phyloP scores from a whole-genome alignment of 805 yeast species.

The Candida easanensis region DNA sequence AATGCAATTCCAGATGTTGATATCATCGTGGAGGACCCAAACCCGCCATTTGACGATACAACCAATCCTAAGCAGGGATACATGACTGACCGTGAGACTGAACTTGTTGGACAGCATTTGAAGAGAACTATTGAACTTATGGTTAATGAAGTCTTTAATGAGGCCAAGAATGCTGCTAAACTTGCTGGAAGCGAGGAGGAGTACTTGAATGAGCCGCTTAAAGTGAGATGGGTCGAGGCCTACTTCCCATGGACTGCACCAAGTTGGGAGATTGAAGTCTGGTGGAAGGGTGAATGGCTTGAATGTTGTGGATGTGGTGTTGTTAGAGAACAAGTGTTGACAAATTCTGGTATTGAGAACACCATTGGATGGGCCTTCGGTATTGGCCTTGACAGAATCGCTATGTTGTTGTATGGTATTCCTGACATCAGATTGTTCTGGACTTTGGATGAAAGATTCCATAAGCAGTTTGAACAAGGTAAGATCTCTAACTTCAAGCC shows the following conservation, averaged over 20 bases:
- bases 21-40: conserved; percentile 75
- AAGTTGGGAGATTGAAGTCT: conserved; percentile 96
- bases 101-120: conserved; percentile 69
- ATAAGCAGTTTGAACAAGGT: conserved; percentile 64
- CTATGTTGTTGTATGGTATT: conserved; percentile 91
- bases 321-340: conserved; percentile 73
- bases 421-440: conserved; percentile 95
- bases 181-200: conserved; percentile 57
- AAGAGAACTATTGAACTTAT: conserved; percentile 83
- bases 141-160: conserved; percentile 78
- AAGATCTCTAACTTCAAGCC: conserved; percentile 74
- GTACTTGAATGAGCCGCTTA: conserved; percentile 69
- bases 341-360: conserved; percentile 64
- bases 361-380: conserved; percentile 98
- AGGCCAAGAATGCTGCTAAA: conserved; percentile 61
- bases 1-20: conserved; percentile 62
- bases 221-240: conserved; percentile 91
- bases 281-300: conserved; percentile 98
- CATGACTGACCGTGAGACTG: conserved; percentile 69
- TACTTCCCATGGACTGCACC: conserved; percentile 99
- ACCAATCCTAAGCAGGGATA: conserved; percentile 78
- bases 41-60: conserved; percentile 47
- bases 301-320: conserved; percentile 97
- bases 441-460: conserved; percentile 79
- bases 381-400: conserved; percentile 89